Base-by-base conservation (phyloP, 768 basidiomycete genomes). In the Clathrus columnatus region DNA sequence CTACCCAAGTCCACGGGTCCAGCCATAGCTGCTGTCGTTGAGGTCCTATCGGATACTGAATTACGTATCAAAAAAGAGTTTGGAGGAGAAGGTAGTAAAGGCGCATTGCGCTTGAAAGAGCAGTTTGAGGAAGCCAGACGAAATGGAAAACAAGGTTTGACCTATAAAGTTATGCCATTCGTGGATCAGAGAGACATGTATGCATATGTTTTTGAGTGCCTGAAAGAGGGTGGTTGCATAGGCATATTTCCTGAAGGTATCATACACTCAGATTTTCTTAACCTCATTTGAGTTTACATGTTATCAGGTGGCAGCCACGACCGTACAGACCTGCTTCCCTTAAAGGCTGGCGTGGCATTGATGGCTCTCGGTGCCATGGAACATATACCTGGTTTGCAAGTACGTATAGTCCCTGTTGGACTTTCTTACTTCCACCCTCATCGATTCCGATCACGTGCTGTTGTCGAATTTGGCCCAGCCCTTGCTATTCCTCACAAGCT, bases 301-400 rank as follows among this genome's bases (percentile, higher is more conserved):
- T 61, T 50, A 50, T 50, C 59, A 97, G 94, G 96, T 62, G 96
- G 96, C 54, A 97, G 94, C 57, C 96, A 99, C 69, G 96, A 99
- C 70, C 85, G 96, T 41, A 94, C 91, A 7, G 93, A 98, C 69
- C 78, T 98, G 49, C 80, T 98, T 18, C 96, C 96, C 1, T 78
- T 99, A 41, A 99, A 99, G 71, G 96, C 96, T 26, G 96, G 96
- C 4, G 94, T 98, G 30, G 88, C 93, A 1, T 81, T 98, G 63
- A 98, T 99, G 94, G 94, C 96, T 21, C 78, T 99, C 7, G 96
- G 96, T 23, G 94, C 96, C 4, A 95, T 98, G 91, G 90, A 90
- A 8, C 87, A 87, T 59, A 82, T 97, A 66, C 84, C 92, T 5
- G 80, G 74, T 56, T 75, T 94, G 30, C 81, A 83, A 60, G 92